Evolutionary conservation across 78 protist genomes (phyloP).

Genomic region (Polysphondylium violaceum): DNA sequence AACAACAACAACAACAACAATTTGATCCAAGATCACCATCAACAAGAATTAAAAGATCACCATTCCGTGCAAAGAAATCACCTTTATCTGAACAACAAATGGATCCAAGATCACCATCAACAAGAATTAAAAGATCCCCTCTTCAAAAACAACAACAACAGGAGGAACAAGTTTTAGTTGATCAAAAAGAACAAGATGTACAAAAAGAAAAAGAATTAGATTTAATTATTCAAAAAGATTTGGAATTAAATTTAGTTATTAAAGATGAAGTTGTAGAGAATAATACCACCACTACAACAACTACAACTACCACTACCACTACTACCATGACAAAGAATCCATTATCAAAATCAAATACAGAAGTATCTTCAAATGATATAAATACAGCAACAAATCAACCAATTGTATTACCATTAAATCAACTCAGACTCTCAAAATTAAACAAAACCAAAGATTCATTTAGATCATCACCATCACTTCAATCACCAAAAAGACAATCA

Average conservation of each 20-base stretch:
- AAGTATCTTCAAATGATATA: background rate
- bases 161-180: background rate
- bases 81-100: background rate
- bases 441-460: conserved; percentile 19
- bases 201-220: background rate
- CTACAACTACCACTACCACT: background rate
- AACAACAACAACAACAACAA: background rate
- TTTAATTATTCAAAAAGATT: background rate
- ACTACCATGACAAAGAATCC: background rate
- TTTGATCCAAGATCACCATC: conserved; percentile 54
- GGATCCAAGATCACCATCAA: conserved; percentile 32
- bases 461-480: conserved; percentile 41
- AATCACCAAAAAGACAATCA: conserved; percentile 6
- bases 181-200: background rate
- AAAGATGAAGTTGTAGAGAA: background rate
- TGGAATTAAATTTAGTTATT: background rate
- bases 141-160: background rate
- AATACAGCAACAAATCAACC: background rate
- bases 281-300: background rate
- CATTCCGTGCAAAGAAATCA: background rate
- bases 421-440: background rate
- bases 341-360: conserved; percentile 7
- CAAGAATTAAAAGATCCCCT: conserved; percentile 18
- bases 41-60: conserved; percentile 8
- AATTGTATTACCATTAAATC: background rate